These are phyloP conservation scores for Fusarium sp. DNA, from an alignment of 2,329 filamentous ascomycete species.

Conservation along the genomic window DNA sequence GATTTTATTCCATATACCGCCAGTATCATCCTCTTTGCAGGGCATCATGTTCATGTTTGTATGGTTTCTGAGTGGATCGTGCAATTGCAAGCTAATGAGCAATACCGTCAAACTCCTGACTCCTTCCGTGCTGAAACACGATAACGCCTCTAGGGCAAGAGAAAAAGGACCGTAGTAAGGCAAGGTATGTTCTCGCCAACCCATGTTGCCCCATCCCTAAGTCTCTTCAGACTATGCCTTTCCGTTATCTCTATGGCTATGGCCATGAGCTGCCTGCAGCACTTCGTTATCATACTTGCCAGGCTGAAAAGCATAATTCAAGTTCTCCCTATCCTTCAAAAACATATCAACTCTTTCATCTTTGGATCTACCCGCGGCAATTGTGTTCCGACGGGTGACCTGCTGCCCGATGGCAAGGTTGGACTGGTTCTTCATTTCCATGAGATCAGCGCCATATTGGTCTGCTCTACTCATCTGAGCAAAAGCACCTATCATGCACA, in stretches of 20 bases:
- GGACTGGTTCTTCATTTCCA: conserved; percentile 76
- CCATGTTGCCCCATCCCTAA: conserved; percentile 9
- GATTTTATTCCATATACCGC: not conserved
- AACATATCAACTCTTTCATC: conserved; percentile 83
- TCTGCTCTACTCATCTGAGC: conserved; percentile 79
- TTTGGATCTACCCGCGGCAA: conserved; percentile 65
- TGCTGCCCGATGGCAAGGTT: conserved; percentile 74
- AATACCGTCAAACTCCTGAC: conserved; percentile 24
- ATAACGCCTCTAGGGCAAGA: not conserved
- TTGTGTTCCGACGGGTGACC: conserved; percentile 65
- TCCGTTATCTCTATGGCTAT: conserved; percentile 12
- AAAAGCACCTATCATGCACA: conserved; percentile 77
- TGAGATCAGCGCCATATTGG: conserved; percentile 69
- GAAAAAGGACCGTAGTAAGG: conserved; percentile 1
- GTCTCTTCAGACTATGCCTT: not conserved
- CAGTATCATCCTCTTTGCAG: not conserved
- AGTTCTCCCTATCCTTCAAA: conserved; percentile 75
- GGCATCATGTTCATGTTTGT: not conserved
- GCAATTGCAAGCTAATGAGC: not conserved
- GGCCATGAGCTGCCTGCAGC: conserved; percentile 20
- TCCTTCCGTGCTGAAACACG: conserved; percentile 36
- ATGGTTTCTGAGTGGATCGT: not conserved
- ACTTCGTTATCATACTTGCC: conserved; percentile 48
- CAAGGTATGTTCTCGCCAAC: conserved; percentile 33
- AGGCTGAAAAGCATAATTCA: conserved; percentile 52